phyloP scores from a whole-genome alignment of 441 rosid species.

The Erysimum cheiri region DNA sequence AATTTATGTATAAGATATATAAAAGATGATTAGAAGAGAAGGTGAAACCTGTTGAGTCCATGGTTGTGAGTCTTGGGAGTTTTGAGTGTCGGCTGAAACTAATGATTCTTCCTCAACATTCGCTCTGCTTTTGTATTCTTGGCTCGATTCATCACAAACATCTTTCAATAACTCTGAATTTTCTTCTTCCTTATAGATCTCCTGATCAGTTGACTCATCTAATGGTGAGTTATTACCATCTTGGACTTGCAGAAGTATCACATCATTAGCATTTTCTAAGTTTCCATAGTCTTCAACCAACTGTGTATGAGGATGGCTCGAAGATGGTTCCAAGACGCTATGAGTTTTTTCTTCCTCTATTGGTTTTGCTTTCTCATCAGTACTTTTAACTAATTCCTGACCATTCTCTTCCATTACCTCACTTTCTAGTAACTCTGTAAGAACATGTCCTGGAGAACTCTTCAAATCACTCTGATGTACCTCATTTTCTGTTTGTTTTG shows the following conservation, averaged over 20 bases:
- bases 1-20: background rate
- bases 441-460: constrained; percentile 18
- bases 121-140: constrained; percentile 1
- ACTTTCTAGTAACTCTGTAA: constrained; percentile 22
- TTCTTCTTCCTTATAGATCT: constrained; percentile 6
- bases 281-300: constrained; percentile 24
- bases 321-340: background rate
- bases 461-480: constrained; percentile 7
- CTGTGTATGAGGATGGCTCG: constrained; percentile 3
- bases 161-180: constrained; percentile 1
- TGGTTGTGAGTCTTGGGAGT: constrained; percentile 39
- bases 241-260: background rate
- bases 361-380: constrained; percentile 10
- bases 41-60: constrained; percentile 44
- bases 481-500: constrained; percentile 18
- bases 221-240: background rate
- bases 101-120: constrained; percentile 18
- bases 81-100: constrained; percentile 34
- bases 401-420: constrained; percentile 31
- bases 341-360: constrained; percentile 19
- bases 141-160: background rate
- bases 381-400: background rate
- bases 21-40: constrained; percentile 16
- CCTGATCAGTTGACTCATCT: background rate
- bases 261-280: constrained; percentile 35